Percentiles rank a stretch among this genome's conserved stretches.
These are phyloP conservation scores for Mercurialis annua DNA, from an alignment of 345 rosid genomes.

Conservation along the genomic window DNA sequence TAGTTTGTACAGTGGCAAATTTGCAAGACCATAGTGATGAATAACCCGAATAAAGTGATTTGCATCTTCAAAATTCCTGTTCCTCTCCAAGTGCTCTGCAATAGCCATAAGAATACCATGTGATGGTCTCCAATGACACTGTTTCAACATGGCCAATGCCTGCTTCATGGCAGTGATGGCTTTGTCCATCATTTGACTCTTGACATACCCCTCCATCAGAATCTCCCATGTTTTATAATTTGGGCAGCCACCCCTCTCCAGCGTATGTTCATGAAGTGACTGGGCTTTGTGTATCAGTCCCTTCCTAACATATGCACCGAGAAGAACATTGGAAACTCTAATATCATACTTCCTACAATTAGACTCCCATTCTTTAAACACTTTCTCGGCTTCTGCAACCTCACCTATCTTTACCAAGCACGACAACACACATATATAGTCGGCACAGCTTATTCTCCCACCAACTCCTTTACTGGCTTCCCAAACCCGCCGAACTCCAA, in stretches of 20 bases:
- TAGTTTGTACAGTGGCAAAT: constrained; percentile 42
- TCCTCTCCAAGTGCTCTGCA: constrained; percentile 48
- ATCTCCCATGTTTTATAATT: constrained; percentile 84
- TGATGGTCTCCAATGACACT: constrained; percentile 56
- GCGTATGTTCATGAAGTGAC: constrained; percentile 35
- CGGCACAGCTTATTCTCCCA: constrained; percentile 49
- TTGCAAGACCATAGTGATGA: constrained; percentile 45
- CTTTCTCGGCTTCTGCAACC: constrained; percentile 39
- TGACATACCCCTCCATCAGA: constrained; percentile 60
- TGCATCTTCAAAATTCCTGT: constrained; percentile 47
- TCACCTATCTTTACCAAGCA: constrained; percentile 46
- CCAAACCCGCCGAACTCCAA: constrained; percentile 49
- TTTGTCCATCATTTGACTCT: constrained; percentile 43
- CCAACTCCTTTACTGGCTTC: constrained; percentile 39
- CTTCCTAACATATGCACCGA: constrained; percentile 47
- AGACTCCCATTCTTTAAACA: constrained; percentile 49
- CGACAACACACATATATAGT: constrained; percentile 50
- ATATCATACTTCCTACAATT: constrained; percentile 43
- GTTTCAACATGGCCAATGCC: constrained; percentile 39
- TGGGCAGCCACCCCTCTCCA: constrained; percentile 56
- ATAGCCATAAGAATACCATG: constrained; percentile 37
- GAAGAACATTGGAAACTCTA: constrained; percentile 55
- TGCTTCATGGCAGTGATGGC: constrained; percentile 51
- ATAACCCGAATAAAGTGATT: constrained; percentile 34
- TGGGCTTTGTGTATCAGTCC: constrained; percentile 45